phyloP scores from a whole-genome alignment of 2,329 filamentous ascomycete species.

The Penicillium concentricum region DNA sequence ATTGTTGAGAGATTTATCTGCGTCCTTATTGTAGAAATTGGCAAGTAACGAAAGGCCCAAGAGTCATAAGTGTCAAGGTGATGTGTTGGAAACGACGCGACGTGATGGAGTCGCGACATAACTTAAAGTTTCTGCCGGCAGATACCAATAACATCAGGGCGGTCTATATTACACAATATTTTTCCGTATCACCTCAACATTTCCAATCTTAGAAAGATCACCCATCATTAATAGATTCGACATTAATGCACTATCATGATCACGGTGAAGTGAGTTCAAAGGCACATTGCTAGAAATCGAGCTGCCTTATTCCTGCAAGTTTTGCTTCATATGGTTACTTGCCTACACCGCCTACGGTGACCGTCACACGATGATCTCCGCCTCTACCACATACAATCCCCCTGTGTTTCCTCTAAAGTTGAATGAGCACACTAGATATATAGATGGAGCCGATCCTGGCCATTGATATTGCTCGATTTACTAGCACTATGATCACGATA shows the following conservation, averaged over 20 bases:
- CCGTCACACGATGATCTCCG: no score
- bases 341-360: background rate
- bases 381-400: no score
- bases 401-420: no score
- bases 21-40: background rate
- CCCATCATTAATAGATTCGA: background rate
- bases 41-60: background rate
- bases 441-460: no score
- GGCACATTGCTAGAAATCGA: background rate
- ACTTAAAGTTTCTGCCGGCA: background rate
- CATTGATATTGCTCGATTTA: no score
- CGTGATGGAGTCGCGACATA: background rate
- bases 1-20: slow-evolving; percentile 11
- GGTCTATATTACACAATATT: background rate
- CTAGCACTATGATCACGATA: no score
- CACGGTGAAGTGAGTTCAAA: background rate
- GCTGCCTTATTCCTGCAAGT: background rate
- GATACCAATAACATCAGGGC: background rate
- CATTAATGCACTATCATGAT: background rate
- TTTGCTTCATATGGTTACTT: background rate
- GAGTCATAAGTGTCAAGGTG: background rate
- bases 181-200: background rate
- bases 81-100: background rate
- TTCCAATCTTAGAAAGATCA: background rate
- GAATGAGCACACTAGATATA: no score